phyloP scores from a whole-genome alignment of 768 basidiomycete genomes.

The Rhodotorula diobovata region DNA sequence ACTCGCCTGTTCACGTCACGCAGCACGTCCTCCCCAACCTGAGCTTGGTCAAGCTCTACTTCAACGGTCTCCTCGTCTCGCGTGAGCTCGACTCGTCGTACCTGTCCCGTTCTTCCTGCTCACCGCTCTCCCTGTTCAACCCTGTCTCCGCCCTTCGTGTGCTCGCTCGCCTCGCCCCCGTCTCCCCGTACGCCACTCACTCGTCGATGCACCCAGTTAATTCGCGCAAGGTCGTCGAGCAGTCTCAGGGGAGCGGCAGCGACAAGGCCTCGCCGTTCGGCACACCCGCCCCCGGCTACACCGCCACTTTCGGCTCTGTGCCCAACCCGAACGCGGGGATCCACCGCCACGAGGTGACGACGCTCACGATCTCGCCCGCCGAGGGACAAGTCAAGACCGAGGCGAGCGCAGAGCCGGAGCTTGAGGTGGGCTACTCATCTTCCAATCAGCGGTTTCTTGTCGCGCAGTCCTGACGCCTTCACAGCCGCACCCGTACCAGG shows the following conservation, averaged over 20 bases:
- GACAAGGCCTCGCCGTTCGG: not conserved
- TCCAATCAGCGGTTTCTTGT: not conserved
- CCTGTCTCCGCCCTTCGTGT: not conserved
- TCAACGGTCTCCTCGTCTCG: slow-evolving; percentile 49
- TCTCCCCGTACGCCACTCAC: not conserved
- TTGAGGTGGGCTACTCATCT: not conserved
- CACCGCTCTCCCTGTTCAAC: no score
- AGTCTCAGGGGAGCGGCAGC: not conserved
- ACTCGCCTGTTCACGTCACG: not conserved
- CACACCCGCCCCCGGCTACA: not conserved
- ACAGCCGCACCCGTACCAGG: not conserved
- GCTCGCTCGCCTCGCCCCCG: not conserved
- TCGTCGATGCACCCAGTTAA: not conserved
- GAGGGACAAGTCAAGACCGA: not conserved
- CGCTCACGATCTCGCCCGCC: not conserved
- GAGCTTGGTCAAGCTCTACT: slow-evolving; percentile 49
- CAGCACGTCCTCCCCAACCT: slow-evolving; percentile 32
- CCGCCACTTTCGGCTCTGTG: not conserved
- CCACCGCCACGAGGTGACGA: not conserved
- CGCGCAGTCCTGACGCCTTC: not conserved
- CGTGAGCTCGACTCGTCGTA: slow-evolving; percentile 16
- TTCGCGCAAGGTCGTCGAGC: not conserved
- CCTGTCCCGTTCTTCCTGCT: not conserved
- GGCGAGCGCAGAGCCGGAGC: not conserved
- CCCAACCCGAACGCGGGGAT: not conserved